phyloP scores from a whole-genome alignment of 305 asterid genomes.

The Ruellia speciosa region DNA sequence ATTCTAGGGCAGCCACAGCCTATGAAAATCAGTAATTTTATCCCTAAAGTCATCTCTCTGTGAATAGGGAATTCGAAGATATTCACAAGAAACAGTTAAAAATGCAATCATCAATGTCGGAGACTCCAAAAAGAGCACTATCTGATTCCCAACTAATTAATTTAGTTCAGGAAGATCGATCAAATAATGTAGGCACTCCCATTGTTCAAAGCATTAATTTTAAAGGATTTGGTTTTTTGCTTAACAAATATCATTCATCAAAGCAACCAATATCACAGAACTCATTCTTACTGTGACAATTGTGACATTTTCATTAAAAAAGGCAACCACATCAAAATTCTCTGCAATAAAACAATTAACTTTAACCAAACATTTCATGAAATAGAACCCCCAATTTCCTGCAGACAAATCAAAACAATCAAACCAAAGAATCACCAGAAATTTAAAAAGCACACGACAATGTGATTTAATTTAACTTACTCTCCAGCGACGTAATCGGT shows the following conservation, averaged over 20 bases:
- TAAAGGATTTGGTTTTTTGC: neutral
- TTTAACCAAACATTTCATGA: neutral
- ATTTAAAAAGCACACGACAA: slow-evolving; percentile 1
- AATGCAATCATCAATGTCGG: neutral
- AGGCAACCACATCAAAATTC: too few relatives aligned
- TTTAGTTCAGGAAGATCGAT: neutral
- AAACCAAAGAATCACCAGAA: neutral
- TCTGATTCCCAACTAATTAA: neutral
- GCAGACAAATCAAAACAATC: neutral
- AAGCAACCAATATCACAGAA: too few relatives aligned
- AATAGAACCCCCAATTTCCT: neutral
- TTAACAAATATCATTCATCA: neutral
- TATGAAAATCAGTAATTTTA: neutral
- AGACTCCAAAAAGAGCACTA: neutral
- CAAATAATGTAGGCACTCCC: neutral
- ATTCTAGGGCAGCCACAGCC: neutral
- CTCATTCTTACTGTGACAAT: too few relatives aligned
- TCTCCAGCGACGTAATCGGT: slow-evolving; percentile 76
- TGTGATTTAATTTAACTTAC: slow-evolving; percentile 33
- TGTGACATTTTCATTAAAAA: too few relatives aligned
- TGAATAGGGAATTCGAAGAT: slow-evolving; percentile 9
- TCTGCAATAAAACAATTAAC: too few relatives aligned
- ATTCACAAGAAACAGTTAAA: neutral
- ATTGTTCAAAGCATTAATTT: neutral
- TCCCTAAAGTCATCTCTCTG: neutral